These are phyloP conservation scores for Ophiostoma populinum DNA, from an alignment of 2,329 filamentous ascomycete genomes.

Conservation along the genomic window DNA sequence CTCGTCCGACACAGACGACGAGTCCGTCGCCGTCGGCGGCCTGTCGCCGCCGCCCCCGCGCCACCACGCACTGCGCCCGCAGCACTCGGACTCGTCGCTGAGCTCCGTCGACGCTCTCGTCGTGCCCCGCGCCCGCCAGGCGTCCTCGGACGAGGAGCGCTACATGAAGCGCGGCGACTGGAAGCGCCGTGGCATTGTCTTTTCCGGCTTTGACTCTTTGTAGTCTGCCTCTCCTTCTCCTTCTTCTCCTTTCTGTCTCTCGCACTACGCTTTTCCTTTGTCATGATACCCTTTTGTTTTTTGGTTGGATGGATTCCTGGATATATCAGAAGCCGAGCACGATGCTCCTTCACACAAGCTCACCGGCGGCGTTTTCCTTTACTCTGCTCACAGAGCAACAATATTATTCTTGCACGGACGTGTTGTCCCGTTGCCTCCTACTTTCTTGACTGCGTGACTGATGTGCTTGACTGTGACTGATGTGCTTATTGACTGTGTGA, in stretches of 20 bases:
- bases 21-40: conserved; percentile 4
- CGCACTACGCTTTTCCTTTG: conserved; percentile 5
- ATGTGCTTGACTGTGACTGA: too few relatives aligned
- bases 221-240: not conserved
- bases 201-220: not conserved
- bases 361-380: too few relatives aligned
- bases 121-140: conserved; percentile 2
- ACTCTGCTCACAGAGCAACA: too few relatives aligned
- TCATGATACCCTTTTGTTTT: conserved; percentile 9
- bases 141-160: conserved; percentile 12
- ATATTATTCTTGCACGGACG: too few relatives aligned
- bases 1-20: conserved; percentile 6
- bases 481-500: too few relatives aligned
- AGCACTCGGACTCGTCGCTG: conserved; percentile 6
- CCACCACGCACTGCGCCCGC: conserved; percentile 7
- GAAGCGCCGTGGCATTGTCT: conserved; percentile 21
- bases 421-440: too few relatives aligned
- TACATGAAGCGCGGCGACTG: conserved; percentile 19
- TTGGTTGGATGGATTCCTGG: too few relatives aligned
- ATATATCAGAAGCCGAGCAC: too few relatives aligned
- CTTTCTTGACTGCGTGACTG: too few relatives aligned
- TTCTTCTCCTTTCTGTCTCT: not conserved
- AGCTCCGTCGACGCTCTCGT: too few relatives aligned
- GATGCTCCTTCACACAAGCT: too few relatives aligned
- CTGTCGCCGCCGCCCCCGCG: conserved; percentile 10